phyloP scores from a whole-genome alignment of 495 filamentous ascomycete genomes.

The Penicillium herquei region DNA sequence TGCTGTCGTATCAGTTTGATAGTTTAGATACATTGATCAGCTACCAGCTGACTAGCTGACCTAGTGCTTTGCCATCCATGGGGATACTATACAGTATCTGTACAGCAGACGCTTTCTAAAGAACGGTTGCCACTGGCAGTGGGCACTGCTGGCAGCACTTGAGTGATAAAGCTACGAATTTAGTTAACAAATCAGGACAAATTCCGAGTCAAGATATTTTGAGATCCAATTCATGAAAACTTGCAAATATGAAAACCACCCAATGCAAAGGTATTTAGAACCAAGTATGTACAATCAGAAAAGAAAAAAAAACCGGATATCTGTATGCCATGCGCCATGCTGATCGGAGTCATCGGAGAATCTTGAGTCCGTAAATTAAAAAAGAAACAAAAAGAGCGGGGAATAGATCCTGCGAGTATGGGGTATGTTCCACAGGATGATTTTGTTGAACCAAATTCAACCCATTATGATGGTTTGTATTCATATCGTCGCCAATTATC shows the following conservation, averaged over 20 bases:
- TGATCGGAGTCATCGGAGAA: slow-evolving; percentile 10
- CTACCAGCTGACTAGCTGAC: no score
- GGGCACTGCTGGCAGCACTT: no score
- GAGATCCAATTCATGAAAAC: background rate
- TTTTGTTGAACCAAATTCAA: background rate
- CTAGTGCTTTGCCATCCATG: no score
- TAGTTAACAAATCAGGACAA: background rate
- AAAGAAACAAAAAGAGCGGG: slow-evolving; percentile 2
- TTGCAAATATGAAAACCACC: background rate
- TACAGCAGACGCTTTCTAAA: no score
- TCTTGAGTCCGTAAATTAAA: slow-evolving; percentile 2
- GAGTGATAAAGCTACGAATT: no score
- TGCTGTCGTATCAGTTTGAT: no score
- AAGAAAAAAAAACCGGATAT: slow-evolving; percentile 5
- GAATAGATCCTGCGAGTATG: background rate
- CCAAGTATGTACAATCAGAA: slow-evolving; percentile 8
- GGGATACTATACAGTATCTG: no score
- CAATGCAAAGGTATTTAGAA: background rate
- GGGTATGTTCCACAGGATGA: background rate
- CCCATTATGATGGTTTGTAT: slow-evolving; percentile 7
- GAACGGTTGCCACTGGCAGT: no score
- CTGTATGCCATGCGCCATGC: slow-evolving; percentile 16
- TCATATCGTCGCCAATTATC: slow-evolving; percentile 28
- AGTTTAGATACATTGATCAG: no score
- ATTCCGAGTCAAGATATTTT: background rate